These are phyloP conservation scores for Postia placenta DNA, from an alignment of 768 basidiomycete species.

Conservation along the genomic window DNA sequence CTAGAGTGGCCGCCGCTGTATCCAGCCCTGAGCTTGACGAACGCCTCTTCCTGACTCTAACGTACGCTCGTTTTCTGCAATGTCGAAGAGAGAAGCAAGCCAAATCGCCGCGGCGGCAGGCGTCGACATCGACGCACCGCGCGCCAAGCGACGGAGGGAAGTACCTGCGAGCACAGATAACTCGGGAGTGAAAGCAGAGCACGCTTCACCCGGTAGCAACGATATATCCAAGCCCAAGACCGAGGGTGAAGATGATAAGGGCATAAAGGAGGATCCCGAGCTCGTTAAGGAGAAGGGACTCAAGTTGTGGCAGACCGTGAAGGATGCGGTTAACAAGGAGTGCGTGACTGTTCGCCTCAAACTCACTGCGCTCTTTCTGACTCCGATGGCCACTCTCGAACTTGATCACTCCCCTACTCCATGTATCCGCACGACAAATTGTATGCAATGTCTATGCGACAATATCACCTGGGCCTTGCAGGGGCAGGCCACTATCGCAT, in stretches of 20 bases:
- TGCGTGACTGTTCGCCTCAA: constrained; percentile 49
- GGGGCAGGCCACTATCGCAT: constrained; percentile 56
- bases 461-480: constrained; percentile 23
- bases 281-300: constrained; percentile 59
- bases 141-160: constrained; percentile 47
- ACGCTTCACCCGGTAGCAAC: constrained; percentile 19
- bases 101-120: constrained; percentile 28
- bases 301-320: constrained; percentile 71
- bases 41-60: neutral
- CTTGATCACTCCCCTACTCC: neutral
- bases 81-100: constrained; percentile 50
- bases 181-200: constrained; percentile 1
- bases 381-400: constrained; percentile 8
- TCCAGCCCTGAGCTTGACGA: constrained; percentile 6
- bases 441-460: neutral
- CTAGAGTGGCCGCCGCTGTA: constrained; percentile 7
- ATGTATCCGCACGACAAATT: neutral
- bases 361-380: constrained; percentile 3
- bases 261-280: constrained; percentile 21
- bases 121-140: constrained; percentile 39
- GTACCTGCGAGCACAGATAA: constrained; percentile 21
- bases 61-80: constrained; percentile 8
- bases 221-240: constrained; percentile 27
- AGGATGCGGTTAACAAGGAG: constrained; percentile 84
- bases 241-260: constrained; percentile 20